These are phyloP conservation scores for Bidens hawaiensis DNA, from an alignment of 140 eudicot genomes.

Conservation along the genomic window DNA sequence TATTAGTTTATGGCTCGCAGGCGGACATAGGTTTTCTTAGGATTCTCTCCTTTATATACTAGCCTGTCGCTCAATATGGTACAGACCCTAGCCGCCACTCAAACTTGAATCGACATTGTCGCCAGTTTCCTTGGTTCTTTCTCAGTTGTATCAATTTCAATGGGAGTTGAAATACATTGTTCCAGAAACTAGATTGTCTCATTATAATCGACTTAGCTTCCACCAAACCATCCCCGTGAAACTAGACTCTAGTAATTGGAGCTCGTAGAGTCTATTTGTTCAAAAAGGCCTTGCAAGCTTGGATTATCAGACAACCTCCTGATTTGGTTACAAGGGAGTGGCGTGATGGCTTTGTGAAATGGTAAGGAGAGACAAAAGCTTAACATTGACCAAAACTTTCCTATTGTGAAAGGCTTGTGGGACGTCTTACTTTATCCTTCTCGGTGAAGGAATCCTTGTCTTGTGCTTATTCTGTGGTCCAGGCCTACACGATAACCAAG, in stretches of 20 bases:
- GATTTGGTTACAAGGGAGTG: background rate
- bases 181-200: background rate
- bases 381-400: background rate
- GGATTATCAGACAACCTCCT: background rate
- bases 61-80: too few species aligned
- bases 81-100: too few species aligned
- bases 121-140: too few species aligned
- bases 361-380: background rate
- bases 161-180: too few species aligned
- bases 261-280: background rate
- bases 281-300: background rate
- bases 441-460: background rate
- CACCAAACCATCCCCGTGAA: background rate
- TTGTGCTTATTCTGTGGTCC: background rate
- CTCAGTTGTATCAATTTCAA: too few species aligned
- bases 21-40: background rate
- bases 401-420: background rate
- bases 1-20: background rate
- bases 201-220: background rate
- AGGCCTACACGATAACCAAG: background rate
- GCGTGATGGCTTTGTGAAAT: background rate
- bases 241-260: background rate
- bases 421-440: background rate
- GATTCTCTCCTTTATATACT: too few species aligned
- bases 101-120: too few species aligned